Percentiles rank a stretch among this genome's conserved stretches.
Conservation (phyloP, 176 grass and related monocot genomes). For the Tuctoria greenei region DNA sequence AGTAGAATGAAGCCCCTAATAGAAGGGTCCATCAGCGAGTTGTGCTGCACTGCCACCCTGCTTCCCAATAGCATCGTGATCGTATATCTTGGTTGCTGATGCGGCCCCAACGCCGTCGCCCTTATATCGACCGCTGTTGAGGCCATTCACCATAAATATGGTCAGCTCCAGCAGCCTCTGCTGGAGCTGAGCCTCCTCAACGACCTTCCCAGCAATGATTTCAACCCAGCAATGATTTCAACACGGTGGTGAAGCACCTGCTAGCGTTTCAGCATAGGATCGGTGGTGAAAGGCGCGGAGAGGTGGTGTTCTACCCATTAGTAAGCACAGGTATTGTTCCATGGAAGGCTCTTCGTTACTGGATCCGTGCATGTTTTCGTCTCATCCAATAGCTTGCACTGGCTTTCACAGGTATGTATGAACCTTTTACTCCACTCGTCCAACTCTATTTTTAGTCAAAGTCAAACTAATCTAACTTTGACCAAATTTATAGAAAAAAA, state of each 20-base stretch:
- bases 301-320: background rate
- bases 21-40: background rate
- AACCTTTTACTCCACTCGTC: too few species aligned
- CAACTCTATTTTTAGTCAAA: too few species aligned
- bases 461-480: too few species aligned
- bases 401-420: background rate
- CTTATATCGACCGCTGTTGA: background rate
- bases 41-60: too few species aligned
- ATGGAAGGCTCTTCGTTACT: background rate
- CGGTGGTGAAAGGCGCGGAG: background rate
- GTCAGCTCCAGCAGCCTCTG: background rate
- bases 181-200: background rate
- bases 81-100: background rate
- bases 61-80: background rate
- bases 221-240: too few species aligned
- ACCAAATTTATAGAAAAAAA: too few species aligned
- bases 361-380: background rate
- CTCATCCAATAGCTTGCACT: background rate
- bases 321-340: background rate
- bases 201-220: conserved; percentile 1
- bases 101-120: background rate
- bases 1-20: background rate
- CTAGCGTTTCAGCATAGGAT: background rate
- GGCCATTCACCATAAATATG: background rate
- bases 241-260: background rate